Evolutionary conservation across 23 red algal species (phyloP).

Genomic region (Cyanidioschyzon merolae): DNA sequence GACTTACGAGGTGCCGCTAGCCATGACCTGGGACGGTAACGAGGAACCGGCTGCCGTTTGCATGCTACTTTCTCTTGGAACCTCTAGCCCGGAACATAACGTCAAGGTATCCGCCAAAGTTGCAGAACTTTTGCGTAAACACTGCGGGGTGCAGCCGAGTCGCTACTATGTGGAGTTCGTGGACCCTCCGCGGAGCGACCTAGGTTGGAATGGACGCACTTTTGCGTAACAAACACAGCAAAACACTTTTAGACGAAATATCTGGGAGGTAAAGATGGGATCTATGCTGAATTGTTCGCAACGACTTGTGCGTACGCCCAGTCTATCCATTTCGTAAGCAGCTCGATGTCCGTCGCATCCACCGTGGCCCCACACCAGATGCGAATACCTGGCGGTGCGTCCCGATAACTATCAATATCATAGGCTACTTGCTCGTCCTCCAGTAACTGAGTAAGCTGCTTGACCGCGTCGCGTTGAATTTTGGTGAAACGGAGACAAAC

Average conservation of each 20-base stretch:
- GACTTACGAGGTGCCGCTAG: not conserved
- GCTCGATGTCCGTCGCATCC: constrained; percentile 49
- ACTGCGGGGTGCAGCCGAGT: constrained; percentile 10
- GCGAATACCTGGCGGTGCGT: constrained; percentile 81
- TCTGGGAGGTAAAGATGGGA: not conserved
- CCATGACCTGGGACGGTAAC: constrained; percentile 8
- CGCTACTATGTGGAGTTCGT: constrained; percentile 14
- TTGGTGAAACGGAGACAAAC: constrained; percentile 71
- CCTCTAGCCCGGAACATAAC: constrained; percentile 9
- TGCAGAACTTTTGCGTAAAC: not conserved
- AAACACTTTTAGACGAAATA: not conserved
- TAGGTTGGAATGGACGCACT: constrained; percentile 8
- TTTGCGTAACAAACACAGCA: not conserved
- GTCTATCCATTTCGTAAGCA: constrained; percentile 71
- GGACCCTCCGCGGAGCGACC: constrained; percentile 10
- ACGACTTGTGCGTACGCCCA: constrained; percentile 43
- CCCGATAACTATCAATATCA: constrained; percentile 87
- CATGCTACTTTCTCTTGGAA: not conserved
- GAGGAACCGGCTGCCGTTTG: constrained; percentile 13
- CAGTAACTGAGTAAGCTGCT: constrained; percentile 54
- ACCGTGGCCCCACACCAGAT: constrained; percentile 99
- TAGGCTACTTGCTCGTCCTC: constrained; percentile 76
- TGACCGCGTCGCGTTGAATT: constrained; percentile 61
- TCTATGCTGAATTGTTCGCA: not conserved
- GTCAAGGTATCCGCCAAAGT: constrained; percentile 7